Evolutionary conservation across 2,329 filamentous ascomycete genomes (phyloP).

Genomic region (Aspergillus versicolor): DNA sequence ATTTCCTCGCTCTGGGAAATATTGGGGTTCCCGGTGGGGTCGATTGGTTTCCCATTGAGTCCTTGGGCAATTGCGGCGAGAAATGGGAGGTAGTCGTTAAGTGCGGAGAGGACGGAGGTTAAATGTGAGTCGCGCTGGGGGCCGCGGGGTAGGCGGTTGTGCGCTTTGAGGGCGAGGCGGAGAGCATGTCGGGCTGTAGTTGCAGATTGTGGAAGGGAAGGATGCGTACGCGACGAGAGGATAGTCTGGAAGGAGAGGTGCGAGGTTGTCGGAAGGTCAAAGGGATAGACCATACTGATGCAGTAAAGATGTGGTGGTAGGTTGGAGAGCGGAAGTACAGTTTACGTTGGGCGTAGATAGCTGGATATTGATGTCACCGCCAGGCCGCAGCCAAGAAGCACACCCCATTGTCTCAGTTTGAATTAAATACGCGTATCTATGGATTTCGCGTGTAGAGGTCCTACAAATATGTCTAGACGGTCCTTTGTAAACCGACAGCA

Average conservation of each 20-base stretch:
- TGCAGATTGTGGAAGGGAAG: slow-evolving; percentile 78
- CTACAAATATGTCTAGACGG: background rate
- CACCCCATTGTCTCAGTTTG: background rate
- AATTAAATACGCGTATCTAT: background rate
- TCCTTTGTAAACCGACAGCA: background rate
- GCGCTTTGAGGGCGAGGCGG: slow-evolving; percentile 78
- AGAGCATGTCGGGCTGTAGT: slow-evolving; percentile 83
- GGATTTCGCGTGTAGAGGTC: background rate
- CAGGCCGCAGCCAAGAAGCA: slow-evolving; percentile 16
- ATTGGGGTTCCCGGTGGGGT: slow-evolving; percentile 6
- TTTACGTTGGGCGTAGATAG: slow-evolving; percentile 5
- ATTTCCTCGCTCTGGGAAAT: slow-evolving; percentile 57
- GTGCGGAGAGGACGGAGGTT: slow-evolving; percentile 63
- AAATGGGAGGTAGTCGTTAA: slow-evolving; percentile 81
- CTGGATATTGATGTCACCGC: slow-evolving; percentile 23
- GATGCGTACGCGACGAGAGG: slow-evolving; percentile 78
- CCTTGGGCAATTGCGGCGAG: slow-evolving; percentile 75
- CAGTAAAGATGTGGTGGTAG: background rate
- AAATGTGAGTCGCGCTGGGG: slow-evolving; percentile 70
- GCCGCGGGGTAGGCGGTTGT: slow-evolving; percentile 76
- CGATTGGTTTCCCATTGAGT: slow-evolving; percentile 56
- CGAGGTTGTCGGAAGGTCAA: slow-evolving; percentile 84
- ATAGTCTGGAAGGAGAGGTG: slow-evolving; percentile 76
- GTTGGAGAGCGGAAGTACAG: slow-evolving; percentile 10
- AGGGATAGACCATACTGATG: slow-evolving; percentile 78